Percentiles rank a stretch among this genome's conserved stretches.
Evolutionary conservation across 1,284 basidiomycete genomes (phyloP).

Genomic region (Apiotrichum mycotoxinovorans): DNA sequence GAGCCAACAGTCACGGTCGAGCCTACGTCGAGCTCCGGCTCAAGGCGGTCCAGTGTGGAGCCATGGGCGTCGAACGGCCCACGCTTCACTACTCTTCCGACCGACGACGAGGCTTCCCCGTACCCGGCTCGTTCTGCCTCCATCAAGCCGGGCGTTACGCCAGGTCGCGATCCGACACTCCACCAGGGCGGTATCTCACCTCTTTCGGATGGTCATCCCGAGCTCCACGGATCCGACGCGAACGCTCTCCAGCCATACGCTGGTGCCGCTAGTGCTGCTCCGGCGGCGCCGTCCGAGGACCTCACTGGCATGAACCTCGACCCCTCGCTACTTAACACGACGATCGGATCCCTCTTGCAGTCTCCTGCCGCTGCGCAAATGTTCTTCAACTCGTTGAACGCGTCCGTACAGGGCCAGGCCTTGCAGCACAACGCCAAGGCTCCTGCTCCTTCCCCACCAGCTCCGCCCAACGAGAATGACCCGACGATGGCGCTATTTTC

Average conservation of each 20-base stretch:
- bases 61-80: conserved; percentile 24
- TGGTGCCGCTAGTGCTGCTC: not conserved
- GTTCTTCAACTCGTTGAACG: conserved; percentile 57
- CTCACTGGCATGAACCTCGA: conserved; percentile 36
- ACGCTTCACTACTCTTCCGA: conserved; percentile 39
- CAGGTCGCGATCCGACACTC: conserved; percentile 27
- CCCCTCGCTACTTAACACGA: conserved; percentile 57
- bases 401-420: conserved; percentile 38
- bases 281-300: not conserved
- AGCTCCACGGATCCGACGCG: conserved; percentile 12
- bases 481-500: conserved; percentile 42
- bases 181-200: conserved; percentile 28
- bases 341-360: conserved; percentile 60
- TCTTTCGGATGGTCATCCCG: conserved; percentile 22
- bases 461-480: conserved; percentile 18
- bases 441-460: conserved; percentile 5
- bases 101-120: conserved; percentile 32
- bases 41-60: conserved; percentile 13
- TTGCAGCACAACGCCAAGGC: conserved; percentile 20
- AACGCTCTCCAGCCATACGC: conserved; percentile 20
- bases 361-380: conserved; percentile 67
- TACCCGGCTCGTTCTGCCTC: conserved; percentile 17
- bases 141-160: conserved; percentile 7
- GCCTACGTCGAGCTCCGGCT: conserved; percentile 9
- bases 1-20: conserved; percentile 9